Conservation (phyloP, 441 rosid genomes). For the Francoa sonchifolia region DNA sequence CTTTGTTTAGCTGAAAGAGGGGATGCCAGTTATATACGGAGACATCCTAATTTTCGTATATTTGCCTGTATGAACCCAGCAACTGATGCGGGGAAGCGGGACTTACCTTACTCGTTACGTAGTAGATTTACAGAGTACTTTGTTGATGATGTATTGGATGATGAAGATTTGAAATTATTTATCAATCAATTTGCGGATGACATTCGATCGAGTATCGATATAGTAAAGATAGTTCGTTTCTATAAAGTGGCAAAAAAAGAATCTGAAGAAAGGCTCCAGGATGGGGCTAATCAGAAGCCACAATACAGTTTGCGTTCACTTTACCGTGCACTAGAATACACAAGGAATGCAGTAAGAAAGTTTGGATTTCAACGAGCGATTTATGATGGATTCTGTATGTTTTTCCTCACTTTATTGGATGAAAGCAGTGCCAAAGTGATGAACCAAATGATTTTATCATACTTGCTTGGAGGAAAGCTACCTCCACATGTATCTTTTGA, state of each 20-base stretch:
- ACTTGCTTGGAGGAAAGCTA: constrained; percentile 36
- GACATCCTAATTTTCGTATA: constrained; percentile 74
- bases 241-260: constrained; percentile 69
- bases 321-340: constrained; percentile 81
- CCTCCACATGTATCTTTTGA: constrained; percentile 31
- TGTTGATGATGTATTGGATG: constrained; percentile 78
- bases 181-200: constrained; percentile 63
- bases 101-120: constrained; percentile 62
- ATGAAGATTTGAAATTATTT: constrained; percentile 65
- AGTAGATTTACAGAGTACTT: constrained; percentile 88
- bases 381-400: constrained; percentile 87
- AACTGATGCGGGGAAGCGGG: constrained; percentile 98
- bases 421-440: constrained; percentile 66
- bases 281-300: constrained; percentile 99
- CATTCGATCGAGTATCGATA: constrained; percentile 33
- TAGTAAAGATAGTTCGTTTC: constrained; percentile 50
- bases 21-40: constrained; percentile 53
- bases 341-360: constrained; percentile 47
- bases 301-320: constrained; percentile 95
- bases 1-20: constrained; percentile 97
- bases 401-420: constrained; percentile 84
- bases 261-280: constrained; percentile 88
- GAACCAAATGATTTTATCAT: constrained; percentile 39
- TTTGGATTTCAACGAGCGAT: constrained; percentile 60
- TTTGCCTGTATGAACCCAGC: constrained; percentile 99